Conservation (phyloP, 257 asterid species). For the Linaria vulgaris region DNA sequence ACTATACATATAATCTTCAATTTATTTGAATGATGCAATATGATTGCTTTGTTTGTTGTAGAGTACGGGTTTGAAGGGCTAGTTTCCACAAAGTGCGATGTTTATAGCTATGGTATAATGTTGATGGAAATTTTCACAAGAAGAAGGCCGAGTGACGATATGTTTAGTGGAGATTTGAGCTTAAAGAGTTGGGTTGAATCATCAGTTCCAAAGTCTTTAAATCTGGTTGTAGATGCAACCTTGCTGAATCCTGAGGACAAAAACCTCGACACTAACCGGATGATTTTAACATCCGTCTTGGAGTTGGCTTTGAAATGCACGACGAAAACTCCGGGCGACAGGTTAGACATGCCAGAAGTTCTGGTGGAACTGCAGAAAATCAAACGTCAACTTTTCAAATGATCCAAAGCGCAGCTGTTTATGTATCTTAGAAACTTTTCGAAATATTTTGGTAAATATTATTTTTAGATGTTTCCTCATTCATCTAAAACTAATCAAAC, state of each 20-base stretch:
- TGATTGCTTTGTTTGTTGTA: background rate
- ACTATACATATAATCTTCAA: background rate
- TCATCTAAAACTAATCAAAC: no score
- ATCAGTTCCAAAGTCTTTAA: background rate
- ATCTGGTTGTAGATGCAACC: conserved; percentile 24
- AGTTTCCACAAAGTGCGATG: conserved; percentile 26
- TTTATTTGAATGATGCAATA: background rate
- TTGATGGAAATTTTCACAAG: conserved; percentile 30
- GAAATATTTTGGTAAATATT: no score
- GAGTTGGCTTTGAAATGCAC: conserved; percentile 19
- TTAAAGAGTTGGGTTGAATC: conserved; percentile 26
- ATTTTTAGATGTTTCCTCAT: no score
- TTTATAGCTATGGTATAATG: conserved; percentile 28
- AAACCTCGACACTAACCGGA: background rate
- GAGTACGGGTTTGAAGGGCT: conserved; percentile 20
- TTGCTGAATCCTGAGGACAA: conserved; percentile 2
- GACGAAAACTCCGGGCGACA: conserved; percentile 4
- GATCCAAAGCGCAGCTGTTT: background rate
- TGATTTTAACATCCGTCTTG: background rate
- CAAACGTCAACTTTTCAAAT: background rate
- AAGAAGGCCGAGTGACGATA: conserved; percentile 26
- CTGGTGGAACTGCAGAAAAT: background rate
- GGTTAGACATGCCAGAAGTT: conserved; percentile 10
- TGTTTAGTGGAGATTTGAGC: conserved; percentile 26
- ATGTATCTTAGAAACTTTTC: no score